A percentile compares a stretch with the other conserved stretches of the same genome.
phyloP scores from a whole-genome alignment of 768 basidiomycete genomes.

The Tephrocybe sp. region DNA sequence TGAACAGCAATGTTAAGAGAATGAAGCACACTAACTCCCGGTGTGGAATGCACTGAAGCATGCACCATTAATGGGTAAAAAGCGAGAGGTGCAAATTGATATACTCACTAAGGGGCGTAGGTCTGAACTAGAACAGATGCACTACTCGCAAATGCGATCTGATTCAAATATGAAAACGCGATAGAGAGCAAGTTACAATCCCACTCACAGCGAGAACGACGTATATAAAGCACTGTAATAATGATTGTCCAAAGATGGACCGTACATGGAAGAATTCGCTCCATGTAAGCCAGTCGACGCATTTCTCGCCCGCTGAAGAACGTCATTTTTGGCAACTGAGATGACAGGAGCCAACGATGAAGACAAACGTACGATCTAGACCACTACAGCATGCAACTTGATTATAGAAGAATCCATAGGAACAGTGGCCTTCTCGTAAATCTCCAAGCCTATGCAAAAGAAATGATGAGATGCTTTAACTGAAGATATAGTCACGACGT shows the following conservation, averaged over 20 bases:
- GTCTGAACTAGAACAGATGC: constrained; percentile 60
- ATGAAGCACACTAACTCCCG: constrained; percentile 53
- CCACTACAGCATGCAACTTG: constrained; percentile 70
- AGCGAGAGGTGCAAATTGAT: not conserved
- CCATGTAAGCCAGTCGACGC: constrained; percentile 68
- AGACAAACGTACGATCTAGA: constrained; percentile 46
- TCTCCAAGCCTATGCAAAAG: constrained; percentile 55
- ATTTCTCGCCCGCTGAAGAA: constrained; percentile 59
- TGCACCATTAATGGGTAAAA: constrained; percentile 6
- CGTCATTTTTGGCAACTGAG: constrained; percentile 7
- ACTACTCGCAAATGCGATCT: constrained; percentile 63
- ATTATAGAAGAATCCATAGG: constrained; percentile 70
- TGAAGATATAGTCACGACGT: constrained; percentile 17
- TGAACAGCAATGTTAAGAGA: not conserved
- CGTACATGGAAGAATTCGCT: constrained; percentile 52
- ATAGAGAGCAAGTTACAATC: not conserved
- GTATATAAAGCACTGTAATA: constrained; percentile 66
- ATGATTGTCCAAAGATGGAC: constrained; percentile 56
- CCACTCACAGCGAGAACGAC: constrained; percentile 57
- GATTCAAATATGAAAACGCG: not conserved
- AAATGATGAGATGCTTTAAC: not conserved
- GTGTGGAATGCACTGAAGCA: constrained; percentile 66
- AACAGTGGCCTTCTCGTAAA: constrained; percentile 64
- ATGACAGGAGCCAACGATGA: not conserved
- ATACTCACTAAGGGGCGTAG: constrained; percentile 69